Evolutionary conservation across 768 basidiomycete species (phyloP).

Genomic region (Boletus sp.): DNA sequence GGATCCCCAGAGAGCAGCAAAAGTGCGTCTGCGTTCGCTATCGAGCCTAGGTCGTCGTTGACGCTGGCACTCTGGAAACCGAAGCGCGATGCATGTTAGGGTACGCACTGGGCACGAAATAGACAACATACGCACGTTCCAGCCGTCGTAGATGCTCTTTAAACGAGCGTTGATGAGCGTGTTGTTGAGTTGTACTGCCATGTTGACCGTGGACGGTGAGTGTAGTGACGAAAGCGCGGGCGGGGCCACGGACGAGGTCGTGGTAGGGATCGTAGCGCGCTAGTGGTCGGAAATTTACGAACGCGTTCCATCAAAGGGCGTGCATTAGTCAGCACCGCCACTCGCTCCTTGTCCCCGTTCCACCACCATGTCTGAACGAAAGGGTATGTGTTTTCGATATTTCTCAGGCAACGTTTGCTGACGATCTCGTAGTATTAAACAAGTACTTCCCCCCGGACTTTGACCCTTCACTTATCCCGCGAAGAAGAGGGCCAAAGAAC

Average conservation of each 20-base stretch:
- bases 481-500: constrained; percentile 87
- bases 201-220: constrained; percentile 27
- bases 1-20: constrained; percentile 76
- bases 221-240: not conserved
- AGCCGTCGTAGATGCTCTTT: constrained; percentile 56
- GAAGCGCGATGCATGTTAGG: constrained; percentile 11
- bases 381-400: constrained; percentile 46
- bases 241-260: constrained; percentile 15
- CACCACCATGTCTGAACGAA: constrained; percentile 74
- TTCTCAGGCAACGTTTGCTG: not conserved
- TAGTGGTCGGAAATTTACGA: constrained; percentile 31
- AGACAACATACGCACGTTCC: constrained; percentile 48
- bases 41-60: constrained; percentile 68
- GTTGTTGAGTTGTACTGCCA: constrained; percentile 76
- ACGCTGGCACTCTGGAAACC: constrained; percentile 54
- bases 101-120: constrained; percentile 7
- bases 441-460: constrained; percentile 98
- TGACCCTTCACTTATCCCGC: constrained; percentile 93
- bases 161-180: constrained; percentile 53
- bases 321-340: constrained; percentile 30
- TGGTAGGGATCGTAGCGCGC: constrained; percentile 23
- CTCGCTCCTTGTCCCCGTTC: constrained; percentile 1
- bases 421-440: constrained; percentile 67
- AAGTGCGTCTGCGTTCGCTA: constrained; percentile 68
- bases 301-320: constrained; percentile 23